These are phyloP conservation scores for Azolla pinnata DNA, from an alignment of 75 land plant genomes.

Conservation along the genomic window DNA sequence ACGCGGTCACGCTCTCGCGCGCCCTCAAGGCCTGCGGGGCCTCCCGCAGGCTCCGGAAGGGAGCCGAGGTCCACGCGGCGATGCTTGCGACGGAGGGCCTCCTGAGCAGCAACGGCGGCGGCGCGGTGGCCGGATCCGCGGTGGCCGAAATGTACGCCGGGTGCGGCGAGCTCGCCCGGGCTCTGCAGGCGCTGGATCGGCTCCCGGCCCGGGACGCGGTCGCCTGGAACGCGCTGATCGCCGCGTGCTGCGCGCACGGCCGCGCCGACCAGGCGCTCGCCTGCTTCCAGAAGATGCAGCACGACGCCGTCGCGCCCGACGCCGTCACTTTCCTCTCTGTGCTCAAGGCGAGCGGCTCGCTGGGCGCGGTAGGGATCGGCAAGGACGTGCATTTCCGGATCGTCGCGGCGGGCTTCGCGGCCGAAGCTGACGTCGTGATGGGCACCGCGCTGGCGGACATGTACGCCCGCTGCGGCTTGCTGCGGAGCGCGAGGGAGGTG, in stretches of 20 bases:
- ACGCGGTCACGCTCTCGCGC: too few relatives aligned
- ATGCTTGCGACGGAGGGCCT: too few relatives aligned
- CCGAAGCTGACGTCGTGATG: constrained; percentile 1
- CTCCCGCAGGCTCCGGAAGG: too few relatives aligned
- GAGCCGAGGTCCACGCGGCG: too few relatives aligned
- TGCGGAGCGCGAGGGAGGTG: constrained; percentile 11
- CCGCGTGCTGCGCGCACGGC: neutral
- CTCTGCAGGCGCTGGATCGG: neutral
- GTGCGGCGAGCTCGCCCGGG: neutral
- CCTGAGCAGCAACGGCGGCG: too few relatives aligned
- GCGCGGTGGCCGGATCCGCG: neutral
- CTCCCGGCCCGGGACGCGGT: constrained; percentile 12
- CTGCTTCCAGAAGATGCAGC: neutral
- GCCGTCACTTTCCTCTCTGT: neutral
- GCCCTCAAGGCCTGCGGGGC: too few relatives aligned
- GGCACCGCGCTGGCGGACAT: constrained; percentile 22
- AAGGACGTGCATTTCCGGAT: neutral
- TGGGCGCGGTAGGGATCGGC: constrained; percentile 22
- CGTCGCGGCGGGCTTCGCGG: constrained; percentile 11
- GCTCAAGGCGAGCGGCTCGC: neutral
- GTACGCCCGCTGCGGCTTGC: constrained; percentile 13
- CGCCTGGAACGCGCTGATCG: constrained; percentile 15
- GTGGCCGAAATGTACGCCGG: neutral
- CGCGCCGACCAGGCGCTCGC: neutral
- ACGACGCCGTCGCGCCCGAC: neutral